A percentile compares a stretch with the other conserved stretches of the same genome.
These are phyloP conservation scores for Scenedesmus sp. DNA, from an alignment of 163 green algal genomes.

Conservation along the genomic window DNA sequence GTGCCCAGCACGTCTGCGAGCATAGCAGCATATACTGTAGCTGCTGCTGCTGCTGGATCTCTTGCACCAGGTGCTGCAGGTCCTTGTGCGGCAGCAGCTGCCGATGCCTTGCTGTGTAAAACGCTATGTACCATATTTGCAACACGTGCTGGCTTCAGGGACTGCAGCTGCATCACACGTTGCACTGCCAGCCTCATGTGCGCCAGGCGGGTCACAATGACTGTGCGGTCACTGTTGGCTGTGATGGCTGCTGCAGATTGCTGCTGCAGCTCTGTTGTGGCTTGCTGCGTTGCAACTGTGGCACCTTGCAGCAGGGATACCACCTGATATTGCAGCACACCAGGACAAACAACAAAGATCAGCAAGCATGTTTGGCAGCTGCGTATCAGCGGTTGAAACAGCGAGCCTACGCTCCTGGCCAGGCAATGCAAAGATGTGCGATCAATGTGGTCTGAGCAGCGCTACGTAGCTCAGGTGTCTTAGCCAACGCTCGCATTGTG, in stretches of 20 bases:
- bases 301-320: neutral
- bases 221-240: neutral
- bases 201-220: neutral
- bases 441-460: no score
- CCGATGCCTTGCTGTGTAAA: neutral
- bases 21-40: neutral
- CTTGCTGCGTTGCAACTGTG: neutral
- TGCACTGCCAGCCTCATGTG: conserved; percentile 43
- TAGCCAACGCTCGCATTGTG: no score
- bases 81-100: neutral
- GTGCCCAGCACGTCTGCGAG: neutral
- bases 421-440: no score
- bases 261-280: neutral
- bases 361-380: no score
- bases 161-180: conserved; percentile 36
- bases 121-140: neutral
- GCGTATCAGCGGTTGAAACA: no score
- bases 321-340: neutral
- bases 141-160: conserved; percentile 1
- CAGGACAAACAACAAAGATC: neutral
- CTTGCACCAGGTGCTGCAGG: neutral
- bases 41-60: neutral
- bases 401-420: no score
- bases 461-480: no score
- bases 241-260: neutral